A percentile compares a stretch with the other conserved stretches of the same genome.
These are phyloP conservation scores for Amanita rubescens DNA, from an alignment of 768 basidiomycete species.

Conservation along the genomic window DNA sequence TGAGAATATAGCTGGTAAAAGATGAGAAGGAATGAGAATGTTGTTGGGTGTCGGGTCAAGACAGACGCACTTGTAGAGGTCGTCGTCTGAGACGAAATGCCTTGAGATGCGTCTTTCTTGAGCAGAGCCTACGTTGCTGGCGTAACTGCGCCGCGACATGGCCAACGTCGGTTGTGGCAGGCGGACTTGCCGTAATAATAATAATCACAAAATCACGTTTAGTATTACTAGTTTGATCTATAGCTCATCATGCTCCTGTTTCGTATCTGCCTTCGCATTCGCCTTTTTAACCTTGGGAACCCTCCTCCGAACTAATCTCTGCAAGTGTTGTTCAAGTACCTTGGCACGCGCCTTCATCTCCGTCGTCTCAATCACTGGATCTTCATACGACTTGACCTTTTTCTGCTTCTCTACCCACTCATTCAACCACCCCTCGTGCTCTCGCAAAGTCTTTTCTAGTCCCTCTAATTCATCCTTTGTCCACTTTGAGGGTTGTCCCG, in stretches of 20 bases:
- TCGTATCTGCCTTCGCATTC: slow-evolving; percentile 1
- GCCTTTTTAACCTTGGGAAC: slow-evolving; percentile 53
- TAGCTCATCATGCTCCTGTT: slow-evolving; percentile 17
- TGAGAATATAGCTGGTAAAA: slow-evolving; percentile 53
- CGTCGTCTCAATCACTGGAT: slow-evolving; percentile 78
- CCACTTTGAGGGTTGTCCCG: slow-evolving; percentile 68
- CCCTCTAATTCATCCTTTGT: slow-evolving; percentile 78
- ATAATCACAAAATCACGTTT: too few relatives aligned
- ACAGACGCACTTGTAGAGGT: slow-evolving; percentile 67
- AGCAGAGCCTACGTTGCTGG: slow-evolving; percentile 37
- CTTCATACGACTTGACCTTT: slow-evolving; percentile 59
- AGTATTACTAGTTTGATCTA: too few relatives aligned
- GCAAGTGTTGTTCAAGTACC: slow-evolving; percentile 68
- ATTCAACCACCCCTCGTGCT: slow-evolving; percentile 80
- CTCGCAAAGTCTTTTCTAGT: slow-evolving; percentile 69
- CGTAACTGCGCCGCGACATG: slow-evolving; percentile 75
- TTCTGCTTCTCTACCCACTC: slow-evolving; percentile 81
- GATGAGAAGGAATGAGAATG: slow-evolving; percentile 8
- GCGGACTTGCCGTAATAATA: neutral
- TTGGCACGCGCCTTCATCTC: slow-evolving; percentile 85
- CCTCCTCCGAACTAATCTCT: slow-evolving; percentile 62
- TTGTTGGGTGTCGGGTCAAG: too few relatives aligned
- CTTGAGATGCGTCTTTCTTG: slow-evolving; percentile 70
- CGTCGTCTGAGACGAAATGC: slow-evolving; percentile 76
- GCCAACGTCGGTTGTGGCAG: slow-evolving; percentile 14